Base-by-base conservation (phyloP, 352 stramenopile genomes). In the Globisporangium spinosum region DNA sequence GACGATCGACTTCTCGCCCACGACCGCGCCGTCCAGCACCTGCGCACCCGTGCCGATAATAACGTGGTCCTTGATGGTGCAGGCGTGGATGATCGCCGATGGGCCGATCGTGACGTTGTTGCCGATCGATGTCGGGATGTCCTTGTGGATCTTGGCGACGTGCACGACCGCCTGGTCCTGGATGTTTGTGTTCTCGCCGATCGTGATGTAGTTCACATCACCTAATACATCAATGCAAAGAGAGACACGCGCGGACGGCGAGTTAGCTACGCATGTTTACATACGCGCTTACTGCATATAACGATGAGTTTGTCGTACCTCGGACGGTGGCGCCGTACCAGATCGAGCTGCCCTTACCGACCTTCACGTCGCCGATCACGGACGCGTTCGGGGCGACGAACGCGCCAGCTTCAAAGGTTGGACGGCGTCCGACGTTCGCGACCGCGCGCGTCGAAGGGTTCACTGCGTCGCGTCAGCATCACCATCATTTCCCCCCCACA, bases 161-260 rank as follows among this genome's bases (percentile, higher is more conserved):
- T 98, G 92, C 58, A 98, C 79, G n/a, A 98, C 87, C 4, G 89
- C 93, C 73, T 95, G 85, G 76, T 98, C 94, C 71, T 96, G 89
- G 62, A 98, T 95, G 76, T 92, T 96, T 75, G 89, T 96, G 80
- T 97, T 91, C 47, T 95, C 85, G 43, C 96, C 97, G 76, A 99
- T 98, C 7, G 81, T 93, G 64, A 98, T 96, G 76, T 87, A 70
- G 78, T 97, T 97, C 62, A 98, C 85, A 75, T 98, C 93, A 54
- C 89, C 83, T 85, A 45, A 32, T 32, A 6, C n/a, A 17, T 10
- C 27, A 27, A 45, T 13, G 27, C 8, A 54, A 40, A 7, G 15
- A 47, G 15, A 20, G 40, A n/a, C 13, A 47, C 15, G 40, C 12
- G 40, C 12, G 40, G 3, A 29, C 29, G 38, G 0, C 4, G 5